Evolutionary conservation across 208 protist species (phyloP).

Genomic region (Angomonas deanei): DNA sequence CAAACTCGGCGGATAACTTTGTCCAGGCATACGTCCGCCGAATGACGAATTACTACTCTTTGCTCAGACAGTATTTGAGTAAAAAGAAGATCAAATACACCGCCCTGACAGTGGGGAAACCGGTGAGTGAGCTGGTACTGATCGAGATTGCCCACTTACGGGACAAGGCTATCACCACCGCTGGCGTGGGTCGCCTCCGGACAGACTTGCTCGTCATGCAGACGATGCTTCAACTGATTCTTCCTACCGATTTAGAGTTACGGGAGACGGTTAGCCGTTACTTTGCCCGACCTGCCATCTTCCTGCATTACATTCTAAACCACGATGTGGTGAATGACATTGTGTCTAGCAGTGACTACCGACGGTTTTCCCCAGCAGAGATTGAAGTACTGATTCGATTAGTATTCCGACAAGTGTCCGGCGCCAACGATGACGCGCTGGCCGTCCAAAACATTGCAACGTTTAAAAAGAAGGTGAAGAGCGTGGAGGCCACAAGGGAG

Average conservation of each 20-base stretch:
- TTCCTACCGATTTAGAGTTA: slow-evolving; percentile 65
- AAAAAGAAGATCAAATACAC: slow-evolving; percentile 65
- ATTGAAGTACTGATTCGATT: slow-evolving; percentile 75
- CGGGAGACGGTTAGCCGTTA: slow-evolving; percentile 51
- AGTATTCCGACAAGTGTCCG: slow-evolving; percentile 65
- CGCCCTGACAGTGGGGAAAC: slow-evolving; percentile 54
- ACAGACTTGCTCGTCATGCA: slow-evolving; percentile 75
- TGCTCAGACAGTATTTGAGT: slow-evolving; percentile 58
- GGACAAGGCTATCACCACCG: slow-evolving; percentile 70
- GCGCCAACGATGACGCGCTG: slow-evolving; percentile 55
- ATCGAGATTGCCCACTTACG: slow-evolving; percentile 74
- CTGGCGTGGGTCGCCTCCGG: slow-evolving; percentile 45
- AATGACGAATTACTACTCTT: slow-evolving; percentile 63
- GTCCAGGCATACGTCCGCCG: slow-evolving; percentile 75
- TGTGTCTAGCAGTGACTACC: slow-evolving; percentile 72
- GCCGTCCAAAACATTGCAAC: slow-evolving; percentile 43
- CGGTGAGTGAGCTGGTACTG: slow-evolving; percentile 74
- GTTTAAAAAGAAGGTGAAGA: slow-evolving; percentile 42
- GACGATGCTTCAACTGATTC: slow-evolving; percentile 62
- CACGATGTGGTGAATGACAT: slow-evolving; percentile 74
- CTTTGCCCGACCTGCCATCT: slow-evolving; percentile 61
- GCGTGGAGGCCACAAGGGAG: slow-evolving; percentile 7
- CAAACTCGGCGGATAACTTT: slow-evolving; percentile 71
- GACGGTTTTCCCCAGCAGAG: slow-evolving; percentile 45
- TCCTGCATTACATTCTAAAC: slow-evolving; percentile 75